These are phyloP conservation scores for Artemisia tridentata DNA, from an alignment of 129 eudicot genomes.

Conservation along the genomic window DNA sequence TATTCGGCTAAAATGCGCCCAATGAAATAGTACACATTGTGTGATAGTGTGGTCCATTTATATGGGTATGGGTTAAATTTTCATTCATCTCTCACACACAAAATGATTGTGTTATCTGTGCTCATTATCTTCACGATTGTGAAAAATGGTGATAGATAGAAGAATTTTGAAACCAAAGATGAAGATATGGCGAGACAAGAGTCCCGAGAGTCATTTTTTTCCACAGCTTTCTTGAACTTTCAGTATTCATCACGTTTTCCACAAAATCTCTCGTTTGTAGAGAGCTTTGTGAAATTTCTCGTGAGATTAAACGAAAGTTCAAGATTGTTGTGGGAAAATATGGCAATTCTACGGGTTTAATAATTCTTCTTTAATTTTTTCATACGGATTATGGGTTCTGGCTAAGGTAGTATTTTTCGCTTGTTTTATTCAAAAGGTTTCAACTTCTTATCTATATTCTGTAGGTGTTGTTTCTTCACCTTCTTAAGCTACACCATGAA, in stretches of 20 bases:
- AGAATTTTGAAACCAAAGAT: constrained; percentile 6
- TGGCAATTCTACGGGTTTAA: constrained; percentile 23
- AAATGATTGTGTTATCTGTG: not conserved
- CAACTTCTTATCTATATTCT: not conserved
- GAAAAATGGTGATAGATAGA: not conserved
- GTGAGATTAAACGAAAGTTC: constrained; percentile 13
- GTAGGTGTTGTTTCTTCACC: not conserved
- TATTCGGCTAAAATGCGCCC: constrained; percentile 18
- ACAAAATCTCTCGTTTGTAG: not conserved
- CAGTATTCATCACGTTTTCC: constrained; percentile 16
- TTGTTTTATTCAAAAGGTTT: not conserved
- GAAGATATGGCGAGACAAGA: not conserved
- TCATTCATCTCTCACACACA: constrained; percentile 10
- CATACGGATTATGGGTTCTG: not conserved
- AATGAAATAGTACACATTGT: constrained; percentile 4
- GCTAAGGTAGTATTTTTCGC: constrained; percentile 5
- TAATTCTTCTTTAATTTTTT: not conserved
- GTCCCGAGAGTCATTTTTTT: constrained; percentile 52
- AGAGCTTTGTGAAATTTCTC: not conserved
- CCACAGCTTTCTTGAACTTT: constrained; percentile 97
- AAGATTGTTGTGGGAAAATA: constrained; percentile 30
- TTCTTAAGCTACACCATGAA: not conserved
- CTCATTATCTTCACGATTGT: constrained; percentile 18
- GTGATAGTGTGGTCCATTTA: constrained; percentile 31
- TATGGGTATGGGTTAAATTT: constrained; percentile 24